phyloP scores from a whole-genome alignment of 306 rosid genomes.

The Astragalus glycyphyllos region DNA sequence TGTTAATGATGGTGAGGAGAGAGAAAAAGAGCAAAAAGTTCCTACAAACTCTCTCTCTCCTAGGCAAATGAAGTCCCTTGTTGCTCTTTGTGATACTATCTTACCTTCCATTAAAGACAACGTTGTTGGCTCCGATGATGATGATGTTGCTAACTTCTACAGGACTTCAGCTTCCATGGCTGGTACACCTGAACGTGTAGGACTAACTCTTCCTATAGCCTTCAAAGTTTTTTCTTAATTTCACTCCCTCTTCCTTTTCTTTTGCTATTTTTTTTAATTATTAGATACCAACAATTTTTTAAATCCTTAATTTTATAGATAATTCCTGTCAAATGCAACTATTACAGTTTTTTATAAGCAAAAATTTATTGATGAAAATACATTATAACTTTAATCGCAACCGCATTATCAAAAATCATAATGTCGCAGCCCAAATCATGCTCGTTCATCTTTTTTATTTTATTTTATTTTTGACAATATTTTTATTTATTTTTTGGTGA shows the following conservation, averaged over 20 bases:
- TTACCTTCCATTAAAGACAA: constrained; percentile 55
- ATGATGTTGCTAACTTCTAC: constrained; percentile 51
- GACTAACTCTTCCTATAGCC: neutral
- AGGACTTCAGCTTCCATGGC: constrained; percentile 69
- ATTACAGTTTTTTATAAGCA: no score
- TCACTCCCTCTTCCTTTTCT: neutral
- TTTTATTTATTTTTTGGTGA: no score
- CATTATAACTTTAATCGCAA: no score
- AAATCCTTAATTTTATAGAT: no score
- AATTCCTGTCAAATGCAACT: no score
- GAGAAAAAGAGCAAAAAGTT: constrained; percentile 5
- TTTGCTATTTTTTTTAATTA: neutral
- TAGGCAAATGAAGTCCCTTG: constrained; percentile 66
- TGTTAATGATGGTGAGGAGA: neutral
- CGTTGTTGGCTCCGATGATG: constrained; percentile 4
- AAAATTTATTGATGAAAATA: no score
- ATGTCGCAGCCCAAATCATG: no score
- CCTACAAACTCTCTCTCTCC: constrained; percentile 49
- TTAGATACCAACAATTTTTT: no score
- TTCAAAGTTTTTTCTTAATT: neutral
- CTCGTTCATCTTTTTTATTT: no score
- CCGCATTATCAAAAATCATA: no score
- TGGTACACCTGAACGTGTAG: constrained; percentile 66
- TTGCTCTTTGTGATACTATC: constrained; percentile 69
- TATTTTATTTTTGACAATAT: no score